A percentile compares a stretch with the other conserved stretches of the same genome.
Conservation (phyloP, 1,139 yeast species). For the Arxiozyma slooffiae region DNA sequence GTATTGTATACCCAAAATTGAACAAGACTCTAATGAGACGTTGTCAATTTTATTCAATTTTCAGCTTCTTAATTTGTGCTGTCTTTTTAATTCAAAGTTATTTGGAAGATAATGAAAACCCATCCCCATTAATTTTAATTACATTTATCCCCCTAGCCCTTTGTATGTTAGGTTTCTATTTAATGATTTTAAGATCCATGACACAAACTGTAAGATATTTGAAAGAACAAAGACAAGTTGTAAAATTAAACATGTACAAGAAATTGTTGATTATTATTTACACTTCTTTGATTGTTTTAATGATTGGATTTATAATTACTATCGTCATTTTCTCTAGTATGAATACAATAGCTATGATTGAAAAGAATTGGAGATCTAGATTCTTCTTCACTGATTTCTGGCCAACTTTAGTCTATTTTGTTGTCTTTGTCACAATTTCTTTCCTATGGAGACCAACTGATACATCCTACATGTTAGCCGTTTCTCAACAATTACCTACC, state of each 20-base stretch:
- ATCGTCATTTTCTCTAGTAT: slow-evolving; percentile 65
- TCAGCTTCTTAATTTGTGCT: slow-evolving; percentile 61
- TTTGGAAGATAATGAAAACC: slow-evolving; percentile 39
- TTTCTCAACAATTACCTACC: slow-evolving; percentile 84
- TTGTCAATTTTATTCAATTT: slow-evolving; percentile 66
- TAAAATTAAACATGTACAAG: slow-evolving; percentile 80
- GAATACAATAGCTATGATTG: slow-evolving; percentile 67
- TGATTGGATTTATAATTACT: slow-evolving; percentile 60
- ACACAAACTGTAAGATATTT: slow-evolving; percentile 64
- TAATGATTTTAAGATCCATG: slow-evolving; percentile 63
- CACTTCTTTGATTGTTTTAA: slow-evolving; percentile 47
- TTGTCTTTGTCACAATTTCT: slow-evolving; percentile 75
- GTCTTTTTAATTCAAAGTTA: slow-evolving; percentile 64
- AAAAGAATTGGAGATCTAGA: slow-evolving; percentile 84
- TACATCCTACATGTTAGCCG: slow-evolving; percentile 88
- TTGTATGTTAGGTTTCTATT: slow-evolving; percentile 63
- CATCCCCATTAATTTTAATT: slow-evolving; percentile 33
- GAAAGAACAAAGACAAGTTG: slow-evolving; percentile 80
- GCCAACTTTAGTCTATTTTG: slow-evolving; percentile 83
- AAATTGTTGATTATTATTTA: slow-evolving; percentile 66
- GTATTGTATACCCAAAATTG: slow-evolving; percentile 80
- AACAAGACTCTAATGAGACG: slow-evolving; percentile 67
- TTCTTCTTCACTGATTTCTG: slow-evolving; percentile 87
- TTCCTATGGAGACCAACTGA: slow-evolving; percentile 97
- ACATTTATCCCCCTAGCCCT: slow-evolving; percentile 61